Conservation (phyloP, 176 grass and related monocot species). For the Puccinellia tenuiflora region DNA sequence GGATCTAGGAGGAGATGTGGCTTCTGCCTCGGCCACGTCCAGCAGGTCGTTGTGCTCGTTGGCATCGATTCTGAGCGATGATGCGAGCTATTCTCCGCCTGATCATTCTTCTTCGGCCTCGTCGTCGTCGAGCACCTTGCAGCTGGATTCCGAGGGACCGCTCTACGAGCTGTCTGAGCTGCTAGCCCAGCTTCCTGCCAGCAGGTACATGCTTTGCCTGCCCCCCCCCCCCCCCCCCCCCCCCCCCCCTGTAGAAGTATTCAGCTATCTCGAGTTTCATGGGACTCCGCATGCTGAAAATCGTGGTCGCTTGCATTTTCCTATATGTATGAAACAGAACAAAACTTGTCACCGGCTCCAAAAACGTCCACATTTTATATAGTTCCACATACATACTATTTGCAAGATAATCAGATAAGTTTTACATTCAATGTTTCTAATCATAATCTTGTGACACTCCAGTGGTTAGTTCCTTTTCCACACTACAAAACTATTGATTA, state of each 20-base stretch:
- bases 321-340: neutral
- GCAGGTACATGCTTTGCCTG: constrained; percentile 35
- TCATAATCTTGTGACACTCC: neutral
- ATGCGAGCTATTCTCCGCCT: constrained; percentile 8
- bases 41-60: constrained; percentile 21
- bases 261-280: neutral
- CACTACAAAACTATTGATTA: neutral
- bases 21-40: constrained; percentile 2
- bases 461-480: neutral
- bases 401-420: neutral
- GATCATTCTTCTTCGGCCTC: constrained; percentile 3
- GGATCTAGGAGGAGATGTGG: neutral
- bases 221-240: no score
- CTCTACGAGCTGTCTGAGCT: constrained; percentile 44
- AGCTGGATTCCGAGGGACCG: constrained; percentile 20
- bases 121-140: constrained; percentile 14
- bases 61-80: constrained; percentile 13
- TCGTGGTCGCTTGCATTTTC: neutral
- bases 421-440: neutral
- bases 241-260: neutral
- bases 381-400: neutral
- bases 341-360: neutral
- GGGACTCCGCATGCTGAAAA: no score
- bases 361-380: neutral
- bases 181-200: constrained; percentile 41